These are phyloP conservation scores for Podospora tetraspora DNA, from an alignment of 495 filamentous ascomycete genomes.

Conservation along the genomic window DNA sequence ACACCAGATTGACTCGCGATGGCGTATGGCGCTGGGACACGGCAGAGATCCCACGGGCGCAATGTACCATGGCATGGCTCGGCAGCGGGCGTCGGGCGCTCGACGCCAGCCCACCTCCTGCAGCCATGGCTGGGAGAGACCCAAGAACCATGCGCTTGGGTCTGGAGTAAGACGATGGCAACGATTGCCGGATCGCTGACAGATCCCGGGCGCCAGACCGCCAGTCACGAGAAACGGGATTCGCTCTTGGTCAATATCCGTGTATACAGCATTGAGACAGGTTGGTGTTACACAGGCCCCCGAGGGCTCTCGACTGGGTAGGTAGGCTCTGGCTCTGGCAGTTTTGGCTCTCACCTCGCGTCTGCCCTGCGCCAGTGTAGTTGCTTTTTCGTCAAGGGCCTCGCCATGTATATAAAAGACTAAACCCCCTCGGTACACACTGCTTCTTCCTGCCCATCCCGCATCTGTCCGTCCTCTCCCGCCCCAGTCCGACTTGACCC, in stretches of 20 bases:
- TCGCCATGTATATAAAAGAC: not conserved
- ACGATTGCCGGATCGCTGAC: constrained; percentile 3
- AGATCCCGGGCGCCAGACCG: constrained; percentile 7
- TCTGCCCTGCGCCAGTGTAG: not conserved
- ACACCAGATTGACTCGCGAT: constrained; percentile 35
- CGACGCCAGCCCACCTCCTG: not conserved
- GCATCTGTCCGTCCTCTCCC: not conserved
- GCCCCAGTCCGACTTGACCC: not conserved
- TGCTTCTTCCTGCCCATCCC: not conserved
- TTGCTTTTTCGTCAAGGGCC: constrained; percentile 3
- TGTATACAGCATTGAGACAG: constrained; percentile 5
- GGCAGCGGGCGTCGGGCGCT: not conserved
- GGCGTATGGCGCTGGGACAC: constrained; percentile 24
- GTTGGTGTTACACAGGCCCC: not conserved
- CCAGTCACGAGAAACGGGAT: not conserved
- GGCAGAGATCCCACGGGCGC: constrained; percentile 12
- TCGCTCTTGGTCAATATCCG: constrained; percentile 8
- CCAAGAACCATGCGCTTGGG: constrained; percentile 10
- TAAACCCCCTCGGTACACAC: not conserved
- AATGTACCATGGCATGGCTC: constrained; percentile 2
- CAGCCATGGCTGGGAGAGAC: not conserved
- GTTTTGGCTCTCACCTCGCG: not conserved
- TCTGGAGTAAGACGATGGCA: constrained; percentile 8
- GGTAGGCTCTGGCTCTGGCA: not conserved
- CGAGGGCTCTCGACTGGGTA: not conserved